Percentiles rank a stretch among this genome's conserved stretches.
Conservation (phyloP, 805 yeast species). For the Ogataea corticis region DNA sequence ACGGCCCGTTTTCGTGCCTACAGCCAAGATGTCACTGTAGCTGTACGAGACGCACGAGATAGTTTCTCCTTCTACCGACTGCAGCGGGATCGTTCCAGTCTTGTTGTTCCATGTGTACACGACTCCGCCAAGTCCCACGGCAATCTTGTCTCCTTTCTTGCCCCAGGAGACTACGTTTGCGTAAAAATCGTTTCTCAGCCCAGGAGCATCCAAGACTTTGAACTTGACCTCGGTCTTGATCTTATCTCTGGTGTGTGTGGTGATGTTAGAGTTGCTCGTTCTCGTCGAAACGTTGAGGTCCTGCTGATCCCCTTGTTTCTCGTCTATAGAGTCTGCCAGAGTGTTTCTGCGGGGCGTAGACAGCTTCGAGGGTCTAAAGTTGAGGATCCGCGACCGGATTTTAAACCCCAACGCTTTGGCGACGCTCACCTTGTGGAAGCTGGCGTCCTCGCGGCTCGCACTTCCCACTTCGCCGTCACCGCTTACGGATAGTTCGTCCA, state of each 20-base stretch:
- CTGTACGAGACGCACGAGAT: conserved; percentile 64
- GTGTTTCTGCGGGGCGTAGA: conserved; percentile 11
- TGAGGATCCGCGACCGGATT: conserved; percentile 43
- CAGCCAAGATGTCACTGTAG: conserved; percentile 44
- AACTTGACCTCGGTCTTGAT: conserved; percentile 43
- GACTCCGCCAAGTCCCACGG: conserved; percentile 63
- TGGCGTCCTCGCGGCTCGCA: conserved; percentile 10
- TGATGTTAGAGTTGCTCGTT: conserved; percentile 11
- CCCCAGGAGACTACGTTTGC: conserved; percentile 79
- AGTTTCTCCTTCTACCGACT: conserved; percentile 39
- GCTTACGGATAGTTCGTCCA: conserved; percentile 12
- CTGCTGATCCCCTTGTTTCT: conserved; percentile 14
- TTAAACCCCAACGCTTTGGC: conserved; percentile 53
- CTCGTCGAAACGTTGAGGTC: conserved; percentile 14
- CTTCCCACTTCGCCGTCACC: conserved; percentile 9
- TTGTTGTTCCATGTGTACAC: conserved; percentile 65
- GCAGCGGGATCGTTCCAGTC: conserved; percentile 46
- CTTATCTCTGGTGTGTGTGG: conserved; percentile 22
- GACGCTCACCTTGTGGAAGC: conserved; percentile 39
- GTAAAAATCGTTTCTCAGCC: conserved; percentile 74
- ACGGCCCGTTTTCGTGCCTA: conserved; percentile 61
- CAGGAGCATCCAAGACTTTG: conserved; percentile 66
- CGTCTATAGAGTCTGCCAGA: conserved; percentile 10
- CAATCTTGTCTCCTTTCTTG: conserved; percentile 44
- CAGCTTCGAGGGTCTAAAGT: conserved; percentile 28